Evolutionary conservation across 1,284 basidiomycete species (phyloP).

Genomic region (Thelephora terrestris): DNA sequence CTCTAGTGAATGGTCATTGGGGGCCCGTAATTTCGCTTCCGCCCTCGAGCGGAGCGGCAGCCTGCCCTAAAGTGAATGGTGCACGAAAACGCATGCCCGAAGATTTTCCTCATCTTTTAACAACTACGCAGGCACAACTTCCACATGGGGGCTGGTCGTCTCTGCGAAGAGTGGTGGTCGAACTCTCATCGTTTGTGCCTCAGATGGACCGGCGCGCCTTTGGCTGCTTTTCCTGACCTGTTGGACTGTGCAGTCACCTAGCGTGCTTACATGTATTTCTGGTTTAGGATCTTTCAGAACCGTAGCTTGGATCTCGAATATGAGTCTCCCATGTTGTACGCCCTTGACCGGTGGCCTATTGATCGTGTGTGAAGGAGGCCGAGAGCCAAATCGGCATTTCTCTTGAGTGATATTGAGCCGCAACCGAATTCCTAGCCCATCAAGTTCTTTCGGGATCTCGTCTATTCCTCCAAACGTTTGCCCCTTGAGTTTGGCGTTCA

Average conservation of each 20-base stretch:
- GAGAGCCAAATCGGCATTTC: not conserved
- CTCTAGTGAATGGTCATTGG: too few relatives aligned
- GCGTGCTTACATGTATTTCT: too few relatives aligned
- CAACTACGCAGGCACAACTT: constrained; percentile 8
- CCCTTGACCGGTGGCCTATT: too few relatives aligned
- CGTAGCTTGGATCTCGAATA: too few relatives aligned
- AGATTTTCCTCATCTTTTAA: constrained; percentile 10
- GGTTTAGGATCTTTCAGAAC: too few relatives aligned
- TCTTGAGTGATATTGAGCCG: not conserved
- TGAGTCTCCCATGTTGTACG: too few relatives aligned
- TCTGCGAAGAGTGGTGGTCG: constrained; percentile 1
- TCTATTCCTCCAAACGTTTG: not conserved
- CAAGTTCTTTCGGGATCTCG: not conserved
- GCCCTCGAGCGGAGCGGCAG: too few relatives aligned
- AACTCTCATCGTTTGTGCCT: constrained; percentile 5
- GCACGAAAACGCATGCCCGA: not conserved
- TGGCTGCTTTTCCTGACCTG: constrained; percentile 9
- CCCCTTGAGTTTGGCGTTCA: not conserved
- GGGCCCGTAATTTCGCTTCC: too few relatives aligned
- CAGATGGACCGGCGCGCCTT: constrained; percentile 11
- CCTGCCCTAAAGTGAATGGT: constrained; percentile 3
- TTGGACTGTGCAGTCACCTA: constrained; percentile 10
- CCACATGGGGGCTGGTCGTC: constrained; percentile 9
- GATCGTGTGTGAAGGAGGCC: too few relatives aligned
- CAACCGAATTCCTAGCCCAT: not conserved